These are phyloP conservation scores for Theileria equi DNA, from an alignment of 169 alveolate species.

Conservation along the genomic window DNA sequence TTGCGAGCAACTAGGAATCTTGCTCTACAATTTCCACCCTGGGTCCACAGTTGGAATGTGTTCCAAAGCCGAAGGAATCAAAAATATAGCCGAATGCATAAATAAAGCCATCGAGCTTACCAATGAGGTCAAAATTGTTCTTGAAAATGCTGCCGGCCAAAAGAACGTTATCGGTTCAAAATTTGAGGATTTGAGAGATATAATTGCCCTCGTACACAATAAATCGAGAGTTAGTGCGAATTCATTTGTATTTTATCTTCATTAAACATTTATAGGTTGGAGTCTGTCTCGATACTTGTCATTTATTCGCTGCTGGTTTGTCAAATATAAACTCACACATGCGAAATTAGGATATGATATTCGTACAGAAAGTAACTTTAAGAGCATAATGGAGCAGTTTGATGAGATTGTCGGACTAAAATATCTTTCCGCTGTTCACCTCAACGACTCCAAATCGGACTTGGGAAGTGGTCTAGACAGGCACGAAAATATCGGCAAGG, in stretches of 20 bases:
- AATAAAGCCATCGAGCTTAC: constrained; percentile 81
- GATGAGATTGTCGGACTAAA: constrained; percentile 76
- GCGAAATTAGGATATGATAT: constrained; percentile 74
- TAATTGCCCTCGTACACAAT: constrained; percentile 73
- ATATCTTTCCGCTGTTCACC: constrained; percentile 83
- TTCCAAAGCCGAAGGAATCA: constrained; percentile 73
- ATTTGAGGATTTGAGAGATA: constrained; percentile 82
- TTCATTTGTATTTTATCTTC: not conserved
- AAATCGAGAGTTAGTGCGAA: constrained; percentile 72
- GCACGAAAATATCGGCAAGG: constrained; percentile 87
- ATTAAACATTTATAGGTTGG: constrained; percentile 66
- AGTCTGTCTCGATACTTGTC: constrained; percentile 89
- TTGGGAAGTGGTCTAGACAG: constrained; percentile 85
- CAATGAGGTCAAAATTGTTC: constrained; percentile 72
- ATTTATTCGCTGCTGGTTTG: constrained; percentile 84
- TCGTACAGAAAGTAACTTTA: constrained; percentile 74
- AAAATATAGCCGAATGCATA: constrained; percentile 74
- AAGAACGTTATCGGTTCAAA: constrained; percentile 83
- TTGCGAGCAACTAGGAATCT: constrained; percentile 82
- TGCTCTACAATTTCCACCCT: constrained; percentile 85
- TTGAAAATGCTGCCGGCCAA: constrained; percentile 88
- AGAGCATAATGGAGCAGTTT: constrained; percentile 77
- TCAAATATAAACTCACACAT: not conserved
- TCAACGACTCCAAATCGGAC: constrained; percentile 86
- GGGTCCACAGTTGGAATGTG: constrained; percentile 81